Evolutionary conservation across 148 eudicot species (phyloP).

Genomic region (Rhododendron ovatum): DNA sequence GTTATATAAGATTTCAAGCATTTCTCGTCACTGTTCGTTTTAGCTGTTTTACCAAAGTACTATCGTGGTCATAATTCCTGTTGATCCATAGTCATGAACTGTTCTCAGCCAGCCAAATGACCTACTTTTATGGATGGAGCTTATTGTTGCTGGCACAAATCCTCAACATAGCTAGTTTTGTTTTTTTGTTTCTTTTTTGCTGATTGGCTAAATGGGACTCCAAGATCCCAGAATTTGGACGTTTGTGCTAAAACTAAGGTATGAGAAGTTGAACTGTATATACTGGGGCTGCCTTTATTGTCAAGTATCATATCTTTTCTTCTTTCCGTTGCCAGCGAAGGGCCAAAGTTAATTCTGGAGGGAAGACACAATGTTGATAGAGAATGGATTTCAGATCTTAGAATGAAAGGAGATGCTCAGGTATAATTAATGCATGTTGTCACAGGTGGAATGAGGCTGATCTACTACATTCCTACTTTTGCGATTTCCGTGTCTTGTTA

Average conservation of each 20-base stretch:
- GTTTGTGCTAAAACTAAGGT: constrained; percentile 2
- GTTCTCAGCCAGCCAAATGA: background rate
- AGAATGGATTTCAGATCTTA: constrained; percentile 79
- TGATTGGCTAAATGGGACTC: background rate
- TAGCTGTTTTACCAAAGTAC: background rate
- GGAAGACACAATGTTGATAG: constrained; percentile 94
- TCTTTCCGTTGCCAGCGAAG: constrained; percentile 51
- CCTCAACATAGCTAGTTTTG: background rate
- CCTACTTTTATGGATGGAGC: background rate
- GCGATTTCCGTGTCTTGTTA: background rate
- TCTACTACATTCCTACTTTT: background rate
- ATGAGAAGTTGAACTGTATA: constrained; percentile 1
- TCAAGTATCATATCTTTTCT: constrained; percentile 10
- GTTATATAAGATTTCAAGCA: background rate
- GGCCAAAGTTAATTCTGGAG: constrained; percentile 53
- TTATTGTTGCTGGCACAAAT: background rate
- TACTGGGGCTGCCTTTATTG: constrained; percentile 8
- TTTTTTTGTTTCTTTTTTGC: background rate
- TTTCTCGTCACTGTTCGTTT: background rate
- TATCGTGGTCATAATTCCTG: background rate
- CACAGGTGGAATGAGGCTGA: background rate
- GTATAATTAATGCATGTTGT: constrained; percentile 22
- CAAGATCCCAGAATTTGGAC: background rate
- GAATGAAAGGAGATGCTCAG: constrained; percentile 60
- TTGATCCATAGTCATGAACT: background rate